Evolutionary conservation across 345 rosid genomes (phyloP), one percentile per base, ranked within the genome.

Genomic region (Boechera divaricarpa): DNA sequence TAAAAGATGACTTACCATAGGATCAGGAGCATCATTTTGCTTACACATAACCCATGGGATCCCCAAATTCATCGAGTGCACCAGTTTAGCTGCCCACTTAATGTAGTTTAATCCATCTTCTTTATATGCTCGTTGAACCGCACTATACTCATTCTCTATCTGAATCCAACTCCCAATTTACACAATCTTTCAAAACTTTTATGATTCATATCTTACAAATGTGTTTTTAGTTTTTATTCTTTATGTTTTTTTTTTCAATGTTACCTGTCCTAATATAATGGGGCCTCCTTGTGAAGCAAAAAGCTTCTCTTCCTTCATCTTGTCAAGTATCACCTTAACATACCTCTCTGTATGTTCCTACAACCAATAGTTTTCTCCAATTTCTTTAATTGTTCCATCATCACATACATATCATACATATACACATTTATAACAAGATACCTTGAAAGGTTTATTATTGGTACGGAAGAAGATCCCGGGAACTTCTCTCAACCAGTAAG

Each of bases 21-120:
- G 90, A 67, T 76, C 94, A 63, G 98, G 97, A 75, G 99, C 97
- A 81, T 88, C 92, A 41, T 55, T 80, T 73, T 92, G 96, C 87
- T 92, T 88, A 87, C 98, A 91, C 98, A 95, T 91, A 55, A 87
- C 74, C 99, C 99, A 95, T 33, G 99, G 99, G 38, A 95, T 87
- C 13, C 94, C 94, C n/a, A 79, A 65, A 2, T 91, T 42, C 63
- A 83, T 74, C 6, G 75, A 80, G 58, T 82, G 44, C 12, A 91
- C 98, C 70, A 92, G 47, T 16, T 86, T 82, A 68, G 86, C 84
- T 26, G 96, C 90, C 97, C 99, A 92, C 35, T 86, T 86, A 65
- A 89, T 77, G 78, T 95, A 95, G 18, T 66, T 80, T 15, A 64
- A 31, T 5, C 98, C 99, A n/a, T 38, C 47, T 55, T 88, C 86